Base-by-base conservation (phyloP, 2,329 filamentous ascomycete genomes). In the Cladosporium cucumerinum region DNA sequence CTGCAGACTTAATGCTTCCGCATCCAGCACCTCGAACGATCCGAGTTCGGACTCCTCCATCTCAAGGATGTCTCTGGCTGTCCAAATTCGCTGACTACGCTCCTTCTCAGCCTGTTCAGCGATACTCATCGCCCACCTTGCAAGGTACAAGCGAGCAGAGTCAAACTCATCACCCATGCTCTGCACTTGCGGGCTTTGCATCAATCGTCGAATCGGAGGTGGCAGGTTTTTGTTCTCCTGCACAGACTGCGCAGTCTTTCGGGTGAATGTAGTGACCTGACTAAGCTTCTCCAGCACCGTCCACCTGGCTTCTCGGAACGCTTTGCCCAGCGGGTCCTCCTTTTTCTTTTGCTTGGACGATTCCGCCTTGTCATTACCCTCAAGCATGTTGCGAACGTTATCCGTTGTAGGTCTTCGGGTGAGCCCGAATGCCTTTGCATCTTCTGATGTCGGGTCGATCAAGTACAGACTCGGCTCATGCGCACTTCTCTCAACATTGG, bases 61-160 rank as follows among this genome's bases (percentile, higher is more conserved):
- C 72, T 96, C 93, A 72, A 98, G 82, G 4, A 97, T 90, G 78
- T 99, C 95, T 69, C 88, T 89, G 0, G 92, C 94, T 0, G 93
- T 97, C 91, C 93, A 99, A 73, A 97, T 93, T 55, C 93, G 84
- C 76, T 93, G 90, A 60, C 88, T 91, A 26, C 89, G 84, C 72
- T 99, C 95, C 46, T 88, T 85, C 74, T 99, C 95, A 72, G 93
- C 94, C 80, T 99, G 95, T 76, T 99, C 96, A 0, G 95, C 93
- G 69, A 99, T 97, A 8, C 93, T 93, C 95, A 99, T 98, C 2
- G 95, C 95, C 95, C 95, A 99, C 68, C 95, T 85, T 25, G 95
- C 95, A 46, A 99, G 84, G 74, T 99, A 99, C 66, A 99, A 84
- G 69, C 95, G 86, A 4, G 96, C 95, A 72, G 93, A 97, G 80